Evolutionary conservation across 345 rosid species (phyloP), one percentile per base, ranked within the genome.

Genomic region (Trapa incisa): DNA sequence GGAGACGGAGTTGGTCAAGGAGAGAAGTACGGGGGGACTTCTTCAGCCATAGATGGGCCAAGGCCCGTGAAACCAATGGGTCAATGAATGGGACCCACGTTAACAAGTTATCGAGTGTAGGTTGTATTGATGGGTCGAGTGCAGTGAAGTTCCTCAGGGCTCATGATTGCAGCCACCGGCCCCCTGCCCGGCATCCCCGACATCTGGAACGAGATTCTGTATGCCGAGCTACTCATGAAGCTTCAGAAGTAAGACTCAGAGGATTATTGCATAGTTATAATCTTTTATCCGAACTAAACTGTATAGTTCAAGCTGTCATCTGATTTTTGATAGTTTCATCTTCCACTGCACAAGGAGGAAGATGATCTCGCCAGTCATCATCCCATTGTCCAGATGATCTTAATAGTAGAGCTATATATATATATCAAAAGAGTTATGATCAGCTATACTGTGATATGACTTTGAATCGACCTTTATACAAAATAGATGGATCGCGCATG

Each of bases 131-230:
- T 91, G 72, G 36, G 0, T 87, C 67, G 56, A 88, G 89, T 72
- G 79, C 80, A 65, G 76, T 65, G 65, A 71, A 84, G 0, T 87
- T 91, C 0, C 61, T 89, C 72, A 74, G 32, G 67, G 87, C 65
- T 78, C 97, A 94, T 70, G 99, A 94, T 68, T 94, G 97, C 79
- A 91, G 99, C 81, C 99, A 94, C 47, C 91, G 99, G 99, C 91
- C 97, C 97, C 80, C 93, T 94, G 61, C 97, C 99, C 0, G 99
- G 99, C 0, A 96, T 94, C 32, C 99, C 97, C 0, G 99, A 94
- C 68, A 70, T 85, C 0, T 91, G 99, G 99, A 91, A 91, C 45
- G 96, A 91, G 74, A 81, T 94, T 65, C 78, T 94, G 58, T 94
- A 87, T 1, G 90, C 91, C 0, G 86, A 94, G 77, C 77, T 94